Percentiles rank a stretch among this genome's conserved stretches.
phyloP scores from a whole-genome alignment of 345 rosid species.

The Sapria himalayana region DNA sequence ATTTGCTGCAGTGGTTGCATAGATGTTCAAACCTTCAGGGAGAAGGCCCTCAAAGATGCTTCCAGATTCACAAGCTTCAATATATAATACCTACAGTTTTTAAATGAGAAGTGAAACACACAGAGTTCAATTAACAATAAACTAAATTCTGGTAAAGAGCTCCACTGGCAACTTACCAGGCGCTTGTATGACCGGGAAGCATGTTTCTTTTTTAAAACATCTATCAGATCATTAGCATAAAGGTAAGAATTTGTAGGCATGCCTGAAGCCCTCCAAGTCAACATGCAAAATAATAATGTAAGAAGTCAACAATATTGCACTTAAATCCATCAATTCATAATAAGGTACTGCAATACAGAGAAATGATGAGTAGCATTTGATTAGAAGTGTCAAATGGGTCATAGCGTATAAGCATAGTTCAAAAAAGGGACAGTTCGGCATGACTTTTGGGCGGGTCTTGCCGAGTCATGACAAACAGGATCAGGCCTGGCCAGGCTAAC shows the following conservation, averaged over 20 bases:
- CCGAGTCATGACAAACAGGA: too few species aligned
- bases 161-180: slow-evolving; percentile 27
- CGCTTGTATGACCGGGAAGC: slow-evolving; percentile 62
- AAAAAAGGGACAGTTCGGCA: too few species aligned
- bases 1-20: slow-evolving; percentile 88
- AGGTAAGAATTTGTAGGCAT: slow-evolving; percentile 89
- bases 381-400: too few species aligned
- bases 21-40: slow-evolving; percentile 69
- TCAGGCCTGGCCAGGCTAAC: too few species aligned
- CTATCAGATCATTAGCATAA: slow-evolving; percentile 59
- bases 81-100: slow-evolving; percentile 69
- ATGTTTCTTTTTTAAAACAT: slow-evolving; percentile 55
- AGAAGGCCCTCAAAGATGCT: slow-evolving; percentile 98
- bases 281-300: neutral
- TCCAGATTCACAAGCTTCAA: slow-evolving; percentile 98
- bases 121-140: neutral
- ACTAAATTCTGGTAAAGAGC: neutral
- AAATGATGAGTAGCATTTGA: too few species aligned
- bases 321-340: too few species aligned
- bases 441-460: too few species aligned
- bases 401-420: too few species aligned
- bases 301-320: too few species aligned
- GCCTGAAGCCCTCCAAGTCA: slow-evolving; percentile 25
- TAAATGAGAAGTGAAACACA: slow-evolving; percentile 1
- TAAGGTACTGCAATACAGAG: too few species aligned